phyloP scores from a whole-genome alignment of 371 early-diverging fungal species.

The Rhizopus arrhizus region DNA sequence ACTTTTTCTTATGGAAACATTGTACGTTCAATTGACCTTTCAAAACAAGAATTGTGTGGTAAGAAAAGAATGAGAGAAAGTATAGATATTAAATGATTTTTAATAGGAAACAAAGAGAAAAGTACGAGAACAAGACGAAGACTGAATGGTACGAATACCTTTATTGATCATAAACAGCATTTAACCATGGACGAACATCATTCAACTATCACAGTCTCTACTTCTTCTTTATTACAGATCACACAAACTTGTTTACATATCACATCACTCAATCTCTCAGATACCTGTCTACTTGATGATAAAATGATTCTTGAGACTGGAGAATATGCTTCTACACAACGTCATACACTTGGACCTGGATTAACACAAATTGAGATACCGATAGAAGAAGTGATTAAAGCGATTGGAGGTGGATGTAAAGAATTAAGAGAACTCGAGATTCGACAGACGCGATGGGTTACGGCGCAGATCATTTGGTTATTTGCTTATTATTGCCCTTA shows the following conservation, averaged over 20 bases:
- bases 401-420: slow-evolving; percentile 51
- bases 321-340: slow-evolving; percentile 62
- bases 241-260: slow-evolving; percentile 54
- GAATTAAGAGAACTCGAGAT: slow-evolving; percentile 49
- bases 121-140: slow-evolving; percentile 9
- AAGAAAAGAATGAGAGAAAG: slow-evolving; percentile 3
- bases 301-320: slow-evolving; percentile 59
- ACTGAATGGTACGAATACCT: not conserved
- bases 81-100: not conserved
- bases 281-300: slow-evolving; percentile 52
- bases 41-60: slow-evolving; percentile 34
- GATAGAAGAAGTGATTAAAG: slow-evolving; percentile 45
- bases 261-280: slow-evolving; percentile 52
- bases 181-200: not conserved
- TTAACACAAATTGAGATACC: slow-evolving; percentile 56
- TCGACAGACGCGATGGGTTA: slow-evolving; percentile 64
- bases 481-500: slow-evolving; percentile 45
- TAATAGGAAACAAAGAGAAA: slow-evolving; percentile 30
- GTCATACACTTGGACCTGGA: slow-evolving; percentile 55
- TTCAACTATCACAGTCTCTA: slow-evolving; percentile 47
- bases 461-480: slow-evolving; percentile 50
- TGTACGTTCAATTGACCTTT: slow-evolving; percentile 38
- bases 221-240: slow-evolving; percentile 60
- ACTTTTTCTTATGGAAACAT: slow-evolving; percentile 38
- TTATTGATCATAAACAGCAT: not conserved